phyloP scores from a whole-genome alignment of 768 basidiomycete genomes.

The Strobilomyces dryophilus region DNA sequence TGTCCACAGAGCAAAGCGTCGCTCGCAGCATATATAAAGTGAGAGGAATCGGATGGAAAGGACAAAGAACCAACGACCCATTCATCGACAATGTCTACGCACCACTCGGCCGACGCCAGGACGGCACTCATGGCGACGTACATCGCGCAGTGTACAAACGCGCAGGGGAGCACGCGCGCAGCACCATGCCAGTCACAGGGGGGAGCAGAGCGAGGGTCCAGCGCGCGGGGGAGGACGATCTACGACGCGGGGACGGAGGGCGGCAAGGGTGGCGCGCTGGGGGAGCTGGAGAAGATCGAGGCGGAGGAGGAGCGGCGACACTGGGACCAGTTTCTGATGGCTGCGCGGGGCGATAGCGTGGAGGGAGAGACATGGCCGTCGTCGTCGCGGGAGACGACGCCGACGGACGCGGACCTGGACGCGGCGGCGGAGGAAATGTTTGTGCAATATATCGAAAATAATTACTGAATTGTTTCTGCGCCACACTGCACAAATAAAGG shows the following conservation, averaged over 20 bases:
- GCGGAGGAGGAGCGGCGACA: slow-evolving; percentile 15
- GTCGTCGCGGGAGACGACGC: background rate
- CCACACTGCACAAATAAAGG: slow-evolving; percentile 35
- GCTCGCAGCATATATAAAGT: slow-evolving; percentile 24
- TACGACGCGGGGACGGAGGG: slow-evolving; percentile 16
- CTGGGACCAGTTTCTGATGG: slow-evolving; percentile 6
- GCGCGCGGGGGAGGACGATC: slow-evolving; percentile 27
- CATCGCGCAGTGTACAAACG: slow-evolving; percentile 19
- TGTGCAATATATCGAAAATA: slow-evolving; percentile 34
- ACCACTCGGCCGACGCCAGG: slow-evolving; percentile 33
- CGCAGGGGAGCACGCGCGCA: slow-evolving; percentile 15
- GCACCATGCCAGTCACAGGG: background rate
- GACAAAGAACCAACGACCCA: background rate
- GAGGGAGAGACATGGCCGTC: background rate
- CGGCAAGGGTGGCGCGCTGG: background rate
- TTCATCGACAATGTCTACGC: slow-evolving; percentile 10
- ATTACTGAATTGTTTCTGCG: slow-evolving; percentile 12
- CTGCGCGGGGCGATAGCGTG: slow-evolving; percentile 1
- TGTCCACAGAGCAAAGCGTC: slow-evolving; percentile 14
- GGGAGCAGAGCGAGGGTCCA: background rate
- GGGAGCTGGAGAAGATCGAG: slow-evolving; percentile 18
- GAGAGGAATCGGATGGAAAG: background rate
- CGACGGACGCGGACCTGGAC: background rate
- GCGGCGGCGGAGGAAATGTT: slow-evolving; percentile 34
- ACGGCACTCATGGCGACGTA: slow-evolving; percentile 30